Evolutionary conservation across 2,329 filamentous ascomycete species (phyloP), one percentile per base, ranked within the genome.

Genomic region (Ascosphaera aggregata): DNA sequence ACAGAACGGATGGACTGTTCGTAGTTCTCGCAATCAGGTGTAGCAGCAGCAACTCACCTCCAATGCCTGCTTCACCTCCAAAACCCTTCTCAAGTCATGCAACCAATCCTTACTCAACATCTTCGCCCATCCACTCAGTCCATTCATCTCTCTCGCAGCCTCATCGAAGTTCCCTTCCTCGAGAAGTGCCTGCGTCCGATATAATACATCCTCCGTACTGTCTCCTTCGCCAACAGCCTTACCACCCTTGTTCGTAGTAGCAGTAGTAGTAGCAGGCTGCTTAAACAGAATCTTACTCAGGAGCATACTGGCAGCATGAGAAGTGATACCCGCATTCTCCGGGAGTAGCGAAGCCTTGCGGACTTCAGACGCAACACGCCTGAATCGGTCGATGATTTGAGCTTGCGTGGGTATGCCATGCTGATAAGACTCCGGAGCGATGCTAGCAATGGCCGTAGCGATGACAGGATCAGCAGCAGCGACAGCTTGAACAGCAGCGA

Each of bases 231-330:
- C 30, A n/a, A n/a, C n/a, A n/a, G 30, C 30, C 30, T 32, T 32
- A n/a, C 30, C 30, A 4, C 15, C 15, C 4, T 32, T 5, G 5
- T n/a, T n/a, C n/a, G n/a, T n/a, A n/a, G n/a, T n/a, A n/a, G n/a
- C n/a, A 18, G 73, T 73, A 0, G 82, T 78, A 36, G 89, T 65
- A 8, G 79, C 80, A 51, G 79, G 75, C 69, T 95, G 95, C 66
- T 82, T 84, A 71, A 98, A 95, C 63, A 95, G 73, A 39, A 95
- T 68, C 62, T 93, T 91, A 65, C 81, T 92, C 49, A 98, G 65
- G 36, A 91, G 67, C 56, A 81, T 77, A 56, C 80, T 89, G 34
- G 84, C 86, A 2, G 86, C 84, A 56, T 98, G 89, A 51, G 80
- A 89, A 16, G 89, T 86, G 18, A 98, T 80, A 47, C 89, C 89